phyloP scores from a whole-genome alignment of 73 alveolate species.

The Stentor roeselii region DNA sequence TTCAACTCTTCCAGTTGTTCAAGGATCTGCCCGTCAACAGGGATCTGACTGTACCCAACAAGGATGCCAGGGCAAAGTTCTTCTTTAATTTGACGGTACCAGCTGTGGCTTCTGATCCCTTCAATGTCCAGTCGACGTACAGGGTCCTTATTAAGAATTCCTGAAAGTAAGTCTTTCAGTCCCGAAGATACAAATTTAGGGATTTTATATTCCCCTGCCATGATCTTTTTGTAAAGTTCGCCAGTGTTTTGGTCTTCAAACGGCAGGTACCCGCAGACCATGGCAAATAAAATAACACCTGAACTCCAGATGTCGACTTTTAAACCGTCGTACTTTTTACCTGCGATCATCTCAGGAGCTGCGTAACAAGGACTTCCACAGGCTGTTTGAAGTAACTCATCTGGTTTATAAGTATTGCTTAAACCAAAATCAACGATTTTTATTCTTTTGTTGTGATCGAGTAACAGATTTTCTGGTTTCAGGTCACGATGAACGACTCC shows the following conservation, averaged over 20 bases:
- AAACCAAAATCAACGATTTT: conserved; percentile 44
- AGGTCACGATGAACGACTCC: conserved; percentile 85
- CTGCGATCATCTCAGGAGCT: conserved; percentile 95
- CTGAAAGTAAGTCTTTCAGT: conserved; percentile 64
- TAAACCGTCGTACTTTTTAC: conserved; percentile 86
- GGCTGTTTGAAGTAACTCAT: conserved; percentile 78
- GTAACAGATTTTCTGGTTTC: conserved; percentile 93
- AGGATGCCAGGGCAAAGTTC: conserved; percentile 40
- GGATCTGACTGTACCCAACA: conserved; percentile 52
- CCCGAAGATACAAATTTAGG: conserved; percentile 38
- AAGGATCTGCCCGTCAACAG: conserved; percentile 38
- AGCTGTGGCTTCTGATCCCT: conserved; percentile 82
- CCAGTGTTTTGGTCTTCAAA: conserved; percentile 90
- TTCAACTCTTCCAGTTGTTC: conserved; percentile 34
- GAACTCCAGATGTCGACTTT: conserved; percentile 95
- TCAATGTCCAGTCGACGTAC: conserved; percentile 67
- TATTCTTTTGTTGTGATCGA: conserved; percentile 74
- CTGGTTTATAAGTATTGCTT: conserved; percentile 36
- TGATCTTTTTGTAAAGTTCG: conserved; percentile 70
- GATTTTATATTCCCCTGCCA: conserved; percentile 36
- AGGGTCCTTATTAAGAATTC: conserved; percentile 84
- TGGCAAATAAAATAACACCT: conserved; percentile 93
- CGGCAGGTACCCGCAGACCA: conserved; percentile 97
- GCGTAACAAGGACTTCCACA: conserved; percentile 99
- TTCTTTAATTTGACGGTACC: conserved; percentile 67